phyloP scores from a whole-genome alignment of 495 filamentous ascomycete genomes.

The Schizothecium vesticola region DNA sequence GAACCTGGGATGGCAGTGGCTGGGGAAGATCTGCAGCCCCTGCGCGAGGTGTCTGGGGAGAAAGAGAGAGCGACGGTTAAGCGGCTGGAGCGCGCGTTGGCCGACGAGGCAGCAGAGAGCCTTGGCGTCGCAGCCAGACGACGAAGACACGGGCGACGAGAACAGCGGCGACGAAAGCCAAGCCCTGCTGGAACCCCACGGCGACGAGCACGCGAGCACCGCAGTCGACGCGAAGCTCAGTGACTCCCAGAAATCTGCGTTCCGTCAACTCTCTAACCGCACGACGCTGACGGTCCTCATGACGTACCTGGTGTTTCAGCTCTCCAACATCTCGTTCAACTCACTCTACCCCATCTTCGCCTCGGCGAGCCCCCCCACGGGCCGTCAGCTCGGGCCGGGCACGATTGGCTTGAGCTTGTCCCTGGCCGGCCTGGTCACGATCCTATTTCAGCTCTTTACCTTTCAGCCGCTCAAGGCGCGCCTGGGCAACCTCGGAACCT shows the following conservation, averaged over 20 bases:
- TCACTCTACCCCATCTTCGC: constrained; percentile 89
- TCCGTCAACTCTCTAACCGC: constrained; percentile 59
- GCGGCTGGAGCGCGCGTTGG: constrained; percentile 23
- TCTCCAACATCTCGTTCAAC: constrained; percentile 85
- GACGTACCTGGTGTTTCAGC: constrained; percentile 83
- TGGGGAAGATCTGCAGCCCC: constrained; percentile 11
- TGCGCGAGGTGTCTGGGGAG: constrained; percentile 10
- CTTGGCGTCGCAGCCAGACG: constrained; percentile 31
- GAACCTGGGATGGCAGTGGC: constrained; percentile 13
- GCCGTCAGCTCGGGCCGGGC: constrained; percentile 66
- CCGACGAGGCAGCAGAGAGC: constrained; percentile 25
- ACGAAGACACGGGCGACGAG: constrained; percentile 26
- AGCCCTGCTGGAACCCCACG: constrained; percentile 16
- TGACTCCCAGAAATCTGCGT: constrained; percentile 35
- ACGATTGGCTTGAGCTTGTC: constrained; percentile 84
- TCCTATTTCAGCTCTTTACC: constrained; percentile 79
- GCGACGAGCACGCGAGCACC: constrained; percentile 20
- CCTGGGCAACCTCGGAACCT: constrained; percentile 80
- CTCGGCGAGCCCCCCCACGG: constrained; percentile 64
- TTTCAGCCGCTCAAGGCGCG: constrained; percentile 75
- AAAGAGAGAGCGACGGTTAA: background rate
- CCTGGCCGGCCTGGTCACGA: constrained; percentile 76
- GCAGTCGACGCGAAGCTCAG: constrained; percentile 29
- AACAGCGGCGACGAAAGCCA: constrained; percentile 24
- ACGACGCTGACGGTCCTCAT: constrained; percentile 74